phyloP scores from a whole-genome alignment of 1,284 basidiomycete species.

The Ustilago lituana region DNA sequence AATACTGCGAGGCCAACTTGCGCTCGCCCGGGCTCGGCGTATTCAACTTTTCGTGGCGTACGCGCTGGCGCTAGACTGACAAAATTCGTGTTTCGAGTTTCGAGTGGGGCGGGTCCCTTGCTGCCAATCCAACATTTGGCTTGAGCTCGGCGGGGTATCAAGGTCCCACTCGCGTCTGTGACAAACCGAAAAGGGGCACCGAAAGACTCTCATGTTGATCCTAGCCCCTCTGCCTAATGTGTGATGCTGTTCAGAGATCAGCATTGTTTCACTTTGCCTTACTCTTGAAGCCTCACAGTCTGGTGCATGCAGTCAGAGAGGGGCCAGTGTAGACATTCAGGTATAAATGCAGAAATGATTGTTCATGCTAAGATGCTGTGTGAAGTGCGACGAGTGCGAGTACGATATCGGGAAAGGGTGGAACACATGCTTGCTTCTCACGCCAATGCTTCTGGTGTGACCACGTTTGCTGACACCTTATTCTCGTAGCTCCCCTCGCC shows the following conservation, averaged over 20 bases:
- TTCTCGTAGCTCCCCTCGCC: constrained; percentile 48
- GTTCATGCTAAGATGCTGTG: constrained; percentile 24
- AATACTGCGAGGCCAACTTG: neutral
- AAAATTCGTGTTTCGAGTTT: neutral
- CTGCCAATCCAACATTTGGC: no score
- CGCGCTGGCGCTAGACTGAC: neutral
- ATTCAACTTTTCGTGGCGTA: constrained; percentile 1
- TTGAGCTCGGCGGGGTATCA: no score
- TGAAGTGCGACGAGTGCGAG: no score
- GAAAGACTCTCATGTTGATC: neutral
- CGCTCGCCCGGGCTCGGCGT: neutral
- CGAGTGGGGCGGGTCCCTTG: no score
- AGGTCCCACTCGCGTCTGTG: no score
- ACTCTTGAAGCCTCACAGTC: no score
- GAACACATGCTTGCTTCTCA: constrained; percentile 2
- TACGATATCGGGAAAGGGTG: neutral
- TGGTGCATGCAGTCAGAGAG: no score
- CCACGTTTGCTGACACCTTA: constrained; percentile 17
- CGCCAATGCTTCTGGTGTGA: neutral
- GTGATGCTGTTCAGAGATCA: neutral
- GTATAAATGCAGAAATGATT: no score
- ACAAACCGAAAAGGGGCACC: no score
- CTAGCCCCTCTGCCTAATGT: neutral
- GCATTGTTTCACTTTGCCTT: no score
- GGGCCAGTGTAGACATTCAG: no score